Percentiles rank a stretch among this genome's conserved stretches.
Evolutionary conservation across 2,329 filamentous ascomycete species (phyloP).

Genomic region (Coleophoma eucalyptorum): DNA sequence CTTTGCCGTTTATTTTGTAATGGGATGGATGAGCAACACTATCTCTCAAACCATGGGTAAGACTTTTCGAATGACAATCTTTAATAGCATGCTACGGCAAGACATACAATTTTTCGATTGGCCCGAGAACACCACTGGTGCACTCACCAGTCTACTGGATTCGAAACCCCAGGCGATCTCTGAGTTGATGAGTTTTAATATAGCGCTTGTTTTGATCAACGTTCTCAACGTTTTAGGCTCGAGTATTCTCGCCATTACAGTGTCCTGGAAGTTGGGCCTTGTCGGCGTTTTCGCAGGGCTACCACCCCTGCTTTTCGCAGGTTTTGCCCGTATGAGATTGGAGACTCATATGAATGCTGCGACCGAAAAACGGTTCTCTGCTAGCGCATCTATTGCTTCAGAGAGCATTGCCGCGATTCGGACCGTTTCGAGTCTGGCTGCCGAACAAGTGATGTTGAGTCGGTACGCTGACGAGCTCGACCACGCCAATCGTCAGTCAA

Average conservation of each 20-base stretch:
- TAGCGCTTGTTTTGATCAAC: constrained; percentile 80
- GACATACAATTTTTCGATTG: constrained; percentile 90
- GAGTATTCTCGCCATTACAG: constrained; percentile 60
- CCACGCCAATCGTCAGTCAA: constrained; percentile 60
- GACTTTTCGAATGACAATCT: constrained; percentile 77
- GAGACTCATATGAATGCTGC: constrained; percentile 74
- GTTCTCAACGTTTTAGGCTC: constrained; percentile 72
- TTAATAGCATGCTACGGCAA: constrained; percentile 84
- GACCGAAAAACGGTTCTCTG: constrained; percentile 75
- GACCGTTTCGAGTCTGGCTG: constrained; percentile 85
- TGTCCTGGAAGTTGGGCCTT: constrained; percentile 85
- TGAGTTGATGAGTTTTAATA: constrained; percentile 77
- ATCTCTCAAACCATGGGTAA: too few species aligned
- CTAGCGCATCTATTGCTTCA: constrained; percentile 81
- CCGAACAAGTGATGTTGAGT: constrained; percentile 74
- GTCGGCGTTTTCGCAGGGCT: constrained; percentile 79
- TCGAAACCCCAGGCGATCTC: constrained; percentile 68
- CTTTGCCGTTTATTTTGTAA: too few species aligned
- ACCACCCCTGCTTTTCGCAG: constrained; percentile 72
- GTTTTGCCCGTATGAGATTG: constrained; percentile 84
- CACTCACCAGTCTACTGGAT: constrained; percentile 82
- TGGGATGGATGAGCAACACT: too few species aligned
- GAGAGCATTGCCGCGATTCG: constrained; percentile 93
- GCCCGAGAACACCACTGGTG: constrained; percentile 84
- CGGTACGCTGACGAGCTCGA: constrained; percentile 68